Evolutionary conservation across 2,329 filamentous ascomycete species (phyloP), one percentile per base, ranked within the genome.

Genomic region (Phialocephala subalpina): DNA sequence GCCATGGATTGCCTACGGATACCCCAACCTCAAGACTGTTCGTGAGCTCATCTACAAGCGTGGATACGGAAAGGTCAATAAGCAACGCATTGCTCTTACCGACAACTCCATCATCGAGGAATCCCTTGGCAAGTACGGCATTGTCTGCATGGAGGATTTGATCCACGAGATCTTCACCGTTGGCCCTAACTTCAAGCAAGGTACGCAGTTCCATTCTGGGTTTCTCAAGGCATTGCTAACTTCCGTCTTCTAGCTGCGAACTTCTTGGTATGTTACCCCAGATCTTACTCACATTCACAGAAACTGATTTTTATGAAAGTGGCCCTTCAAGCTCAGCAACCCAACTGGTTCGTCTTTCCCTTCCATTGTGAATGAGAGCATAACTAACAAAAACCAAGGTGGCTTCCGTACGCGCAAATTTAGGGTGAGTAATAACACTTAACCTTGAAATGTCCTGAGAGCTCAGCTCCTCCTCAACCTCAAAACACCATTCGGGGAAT

Each of bases 1-100:
- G 90, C 96, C 96, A 76, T 99, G 96, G 90, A 91, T 99, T 77
- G 95, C 96, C 79, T 99, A 98, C 83, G 96, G 96, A 82, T 98
- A 98, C 88, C 96, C 96, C 83, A 98, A 97, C 90, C 92, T 98
- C 73, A 99, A 99, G 92, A 93, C 90, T 80, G 90, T 99, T 83
- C 97, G 97, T 84, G 96, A 99, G 87, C 94, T 99, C 80, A 84
- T 99, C 87, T 99, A 99, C 91, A 99, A 98, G 93, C 95, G 96
- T 77, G 96, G 96, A 79, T 98, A 99, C 84, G 96, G 95, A 81
- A 99, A 98, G 90, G 86, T 97, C 83, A 89, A 97, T 87, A 97
- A 97, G 91, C 94, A 98, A 88, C 94, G 96, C 78, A 88, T 97
- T 80, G 89, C 96, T 73, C 89, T 99, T 72, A 97, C 95, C 77